phyloP scores from a whole-genome alignment of 257 asterid genomes.

The Ilex aquifolium region DNA sequence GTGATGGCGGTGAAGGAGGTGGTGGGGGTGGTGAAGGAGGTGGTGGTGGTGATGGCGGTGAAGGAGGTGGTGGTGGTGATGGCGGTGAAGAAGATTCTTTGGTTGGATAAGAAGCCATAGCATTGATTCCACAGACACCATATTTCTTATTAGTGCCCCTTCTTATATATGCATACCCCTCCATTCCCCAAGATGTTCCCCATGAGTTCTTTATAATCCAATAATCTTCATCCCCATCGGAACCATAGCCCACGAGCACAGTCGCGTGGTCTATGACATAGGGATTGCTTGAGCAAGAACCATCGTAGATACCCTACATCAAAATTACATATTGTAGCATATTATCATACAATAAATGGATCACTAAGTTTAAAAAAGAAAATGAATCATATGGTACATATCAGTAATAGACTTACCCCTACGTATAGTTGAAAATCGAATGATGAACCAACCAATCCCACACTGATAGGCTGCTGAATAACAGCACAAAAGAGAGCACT shows the following conservation, averaged over 20 bases:
- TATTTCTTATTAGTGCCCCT: slow-evolving; percentile 7
- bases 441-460: slow-evolving; percentile 24
- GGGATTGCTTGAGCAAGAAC: slow-evolving; percentile 26
- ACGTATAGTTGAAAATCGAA: slow-evolving; percentile 30
- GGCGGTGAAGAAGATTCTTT: slow-evolving; percentile 7
- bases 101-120: slow-evolving; percentile 23
- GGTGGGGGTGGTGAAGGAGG: slow-evolving; percentile 9
- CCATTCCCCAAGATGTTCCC: slow-evolving; percentile 32
- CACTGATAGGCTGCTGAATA: slow-evolving; percentile 29
- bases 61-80: slow-evolving; percentile 7
- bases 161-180: slow-evolving; percentile 22
- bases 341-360: background rate
- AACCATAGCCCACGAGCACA: slow-evolving; percentile 31
- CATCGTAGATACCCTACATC: slow-evolving; percentile 26
- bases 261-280: slow-evolving; percentile 23
- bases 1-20: slow-evolving; percentile 7
- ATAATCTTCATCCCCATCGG: slow-evolving; percentile 19
- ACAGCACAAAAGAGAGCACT: slow-evolving; percentile 27
- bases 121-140: slow-evolving; percentile 32
- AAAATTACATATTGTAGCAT: background rate
- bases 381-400: background rate
- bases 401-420: slow-evolving; percentile 16
- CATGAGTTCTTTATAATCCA: slow-evolving; percentile 36
- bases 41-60: slow-evolving; percentile 12
- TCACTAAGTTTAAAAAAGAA: too few relatives aligned